phyloP scores from a whole-genome alignment of 495 filamentous ascomycete genomes.

The Tetracladium setigerum region DNA sequence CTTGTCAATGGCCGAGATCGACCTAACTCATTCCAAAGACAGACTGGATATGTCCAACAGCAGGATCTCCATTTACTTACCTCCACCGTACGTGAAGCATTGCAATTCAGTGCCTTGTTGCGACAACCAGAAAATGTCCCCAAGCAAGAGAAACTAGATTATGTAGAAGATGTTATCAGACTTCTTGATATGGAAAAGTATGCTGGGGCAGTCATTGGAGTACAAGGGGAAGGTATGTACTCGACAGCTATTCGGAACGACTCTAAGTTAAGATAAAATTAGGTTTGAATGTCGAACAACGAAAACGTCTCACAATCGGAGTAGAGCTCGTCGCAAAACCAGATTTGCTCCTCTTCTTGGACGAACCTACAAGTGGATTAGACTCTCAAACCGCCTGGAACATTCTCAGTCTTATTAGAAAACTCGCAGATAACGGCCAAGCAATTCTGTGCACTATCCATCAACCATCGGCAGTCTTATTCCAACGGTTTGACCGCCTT shows the following conservation, averaged over 20 bases:
- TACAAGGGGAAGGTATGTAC: conserved; percentile 63
- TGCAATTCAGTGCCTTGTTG: conserved; percentile 39
- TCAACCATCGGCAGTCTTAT: conserved; percentile 80
- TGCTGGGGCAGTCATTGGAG: conserved; percentile 73
- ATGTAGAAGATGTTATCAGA: conserved; percentile 50
- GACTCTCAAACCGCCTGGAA: conserved; percentile 84
- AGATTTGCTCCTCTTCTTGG: conserved; percentile 74
- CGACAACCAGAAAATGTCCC: conserved; percentile 31
- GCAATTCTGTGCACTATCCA: conserved; percentile 90
- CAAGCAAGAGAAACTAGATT: conserved; percentile 44
- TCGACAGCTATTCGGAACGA: conserved; percentile 10
- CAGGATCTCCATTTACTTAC: conserved; percentile 67
- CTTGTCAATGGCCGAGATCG: conserved; percentile 66
- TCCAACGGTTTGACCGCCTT: conserved; percentile 80
- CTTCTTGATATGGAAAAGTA: conserved; percentile 71
- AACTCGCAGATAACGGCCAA: conserved; percentile 70
- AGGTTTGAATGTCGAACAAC: conserved; percentile 75
- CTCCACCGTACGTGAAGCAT: conserved; percentile 36
- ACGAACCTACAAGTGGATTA: conserved; percentile 77
- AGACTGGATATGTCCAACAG: conserved; percentile 79
- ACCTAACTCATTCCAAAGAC: conserved; percentile 63
- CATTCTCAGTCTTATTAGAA: conserved; percentile 80
- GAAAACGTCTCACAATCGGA: conserved; percentile 83
- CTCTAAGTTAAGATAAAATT: conserved; percentile 32
- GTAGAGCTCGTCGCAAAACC: conserved; percentile 86